Evolutionary conservation across 2,329 filamentous ascomycete genomes (phyloP), one percentile per base, ranked within the genome.

Genomic region (Neonectria faginata): DNA sequence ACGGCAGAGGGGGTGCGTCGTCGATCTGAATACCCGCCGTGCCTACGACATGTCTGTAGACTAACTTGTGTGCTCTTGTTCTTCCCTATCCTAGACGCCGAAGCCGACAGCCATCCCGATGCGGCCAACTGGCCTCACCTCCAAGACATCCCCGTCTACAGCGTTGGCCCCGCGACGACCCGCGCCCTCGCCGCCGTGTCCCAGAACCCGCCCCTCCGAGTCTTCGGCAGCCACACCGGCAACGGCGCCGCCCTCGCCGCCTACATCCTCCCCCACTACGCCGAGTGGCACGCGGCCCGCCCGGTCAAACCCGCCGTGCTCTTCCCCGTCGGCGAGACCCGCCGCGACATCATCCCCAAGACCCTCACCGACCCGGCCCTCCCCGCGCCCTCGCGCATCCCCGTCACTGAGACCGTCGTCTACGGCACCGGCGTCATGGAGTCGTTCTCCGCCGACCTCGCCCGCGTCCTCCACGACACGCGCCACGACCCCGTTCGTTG

Each of bases 261-360:
- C 6, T 91, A 90, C 74, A 97, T 99, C 58, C 83, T 97, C 6
- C 80, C 89, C 2, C 91, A 97, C 76, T 97, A 97, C 75, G 87
- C 73, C 25, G 73, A 80, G 54, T 85, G 84, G 82, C 85, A 88
- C 68, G 67, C 74, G 39, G 76, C 76, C 41, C 75, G 78, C 54
- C 53, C 76, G 11, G 72, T 70, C 14, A 88, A 88, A 71, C 89
- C 88, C 0, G 86, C 91, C 0, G 78, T 98, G 5, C 81, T 98
- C 1, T 99, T 98, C 77, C 86, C 97, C 14, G 94, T 97, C 0
- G 96, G 96, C 20, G 95, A 97, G 76, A 92, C 94, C 76, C 87
- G 94, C 59, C 84, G 96, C 48, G 96, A 98, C 76, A 89, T 97
- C 69, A 97, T 99, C 67, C 94, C 96, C 1, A 92, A 87, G 71